Base-by-base conservation (phyloP, 352 stramenopile genomes). In the Globisporangium cylindrosporum region DNA sequence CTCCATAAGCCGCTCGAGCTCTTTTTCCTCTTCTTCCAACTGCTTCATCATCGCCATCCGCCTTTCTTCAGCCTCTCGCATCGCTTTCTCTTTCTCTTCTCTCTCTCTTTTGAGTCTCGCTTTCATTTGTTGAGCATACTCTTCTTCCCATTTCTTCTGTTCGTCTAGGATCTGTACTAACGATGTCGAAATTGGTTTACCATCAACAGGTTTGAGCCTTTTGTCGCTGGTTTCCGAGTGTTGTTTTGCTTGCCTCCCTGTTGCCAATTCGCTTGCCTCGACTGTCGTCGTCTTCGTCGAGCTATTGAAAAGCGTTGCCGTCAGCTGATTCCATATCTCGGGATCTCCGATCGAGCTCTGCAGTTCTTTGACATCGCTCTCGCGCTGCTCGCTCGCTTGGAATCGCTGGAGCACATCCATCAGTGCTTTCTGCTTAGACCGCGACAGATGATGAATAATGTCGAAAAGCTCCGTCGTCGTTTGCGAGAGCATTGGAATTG, bases 241-340 rank as follows among this genome's bases (percentile, higher is more conserved):
- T 4, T 49, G 41, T n/a, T 48, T 49, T n/a, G 4, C 29, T 29
- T 14, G 27, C 51, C 4, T 20, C 0, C 36, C 27, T 41, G 24
- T 56, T 54, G 22, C 20, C 1, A 1, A n/a, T 14, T 27, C 29
- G 1, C 20, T 25, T n/a, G 15, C 41, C 29, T 57, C 62, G 5
- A 9, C 41, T 49, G 41, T 22, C 4, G 5, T 22, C n/a, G 4
- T 22, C 41, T n/a, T 38, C 12, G 29, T 46, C 8, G 55, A 43
- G 0, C 34, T 58, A 15, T 8, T 72, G 67, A 78, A 34, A 3
- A 92, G 69, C 6, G 74, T 66, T 0, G 74, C 25, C 6, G 79
- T 88, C 3, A 95, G 71, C 57, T 94, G 80, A 32, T 83, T 87
- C 86, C 86, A 94, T n/a, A 95, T 74, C 20, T 72, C 62, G n/a